Evolutionary conservation across 1,284 basidiomycete genomes (phyloP).

Genomic region (Sphaerobolus stellatus): DNA sequence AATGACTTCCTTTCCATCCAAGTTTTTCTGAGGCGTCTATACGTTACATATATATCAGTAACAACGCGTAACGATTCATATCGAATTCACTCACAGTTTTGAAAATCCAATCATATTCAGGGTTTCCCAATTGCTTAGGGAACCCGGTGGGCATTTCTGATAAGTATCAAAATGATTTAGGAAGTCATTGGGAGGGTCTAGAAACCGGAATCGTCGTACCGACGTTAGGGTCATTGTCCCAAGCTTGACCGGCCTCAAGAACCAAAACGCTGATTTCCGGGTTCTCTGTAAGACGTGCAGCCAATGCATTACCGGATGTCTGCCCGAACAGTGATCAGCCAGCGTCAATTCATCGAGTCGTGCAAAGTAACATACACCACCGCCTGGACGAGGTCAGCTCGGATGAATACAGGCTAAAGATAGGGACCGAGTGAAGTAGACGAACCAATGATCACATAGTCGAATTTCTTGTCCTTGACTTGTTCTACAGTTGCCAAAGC

Average conservation of each 20-base stretch:
- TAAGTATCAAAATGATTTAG: too few species aligned
- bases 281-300: constrained; percentile 47
- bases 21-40: not conserved
- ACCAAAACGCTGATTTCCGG: constrained; percentile 38
- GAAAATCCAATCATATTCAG: not conserved
- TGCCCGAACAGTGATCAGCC: constrained; percentile 9
- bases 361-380: too few species aligned
- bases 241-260: constrained; percentile 38
- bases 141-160: not conserved
- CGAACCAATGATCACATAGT: not conserved
- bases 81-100: not conserved
- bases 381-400: too few species aligned
- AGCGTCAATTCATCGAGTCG: too few species aligned
- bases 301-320: constrained; percentile 48
- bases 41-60: not conserved
- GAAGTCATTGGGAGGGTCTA: not conserved
- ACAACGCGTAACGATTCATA: not conserved
- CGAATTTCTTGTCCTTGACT: not conserved
- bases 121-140: not conserved
- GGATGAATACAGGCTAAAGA: too few species aligned
- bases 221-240: constrained; percentile 29
- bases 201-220: not conserved
- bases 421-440: too few species aligned
- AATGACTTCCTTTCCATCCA: not conserved
- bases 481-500: not conserved